A percentile compares a stretch with the other conserved stretches of the same genome.
Evolutionary conservation across 2,329 filamentous ascomycete species (phyloP).

Genomic region (Trichophyton rubrum): DNA sequence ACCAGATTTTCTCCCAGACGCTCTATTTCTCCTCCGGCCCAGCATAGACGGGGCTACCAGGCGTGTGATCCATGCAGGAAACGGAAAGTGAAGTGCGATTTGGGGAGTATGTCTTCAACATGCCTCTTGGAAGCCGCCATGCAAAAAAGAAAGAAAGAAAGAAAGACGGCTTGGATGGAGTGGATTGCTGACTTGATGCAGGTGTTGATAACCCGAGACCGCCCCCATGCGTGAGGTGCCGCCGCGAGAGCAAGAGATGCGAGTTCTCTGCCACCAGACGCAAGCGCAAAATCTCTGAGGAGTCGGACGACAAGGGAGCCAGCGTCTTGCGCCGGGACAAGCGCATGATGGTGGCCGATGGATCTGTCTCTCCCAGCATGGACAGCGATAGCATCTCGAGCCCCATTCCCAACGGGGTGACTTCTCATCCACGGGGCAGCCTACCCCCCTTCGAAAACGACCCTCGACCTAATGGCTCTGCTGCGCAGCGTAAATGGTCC

Average conservation of each 20-base stretch:
- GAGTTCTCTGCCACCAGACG: constrained; percentile 90
- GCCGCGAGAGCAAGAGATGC: constrained; percentile 90
- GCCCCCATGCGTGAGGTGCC: constrained; percentile 85
- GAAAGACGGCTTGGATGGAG: background rate
- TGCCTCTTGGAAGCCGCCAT: no score
- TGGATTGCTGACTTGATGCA: constrained; percentile 11
- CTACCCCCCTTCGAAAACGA: constrained; percentile 9
- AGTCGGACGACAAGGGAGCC: constrained; percentile 35
- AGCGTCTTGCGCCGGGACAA: constrained; percentile 32
- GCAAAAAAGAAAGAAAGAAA: no score
- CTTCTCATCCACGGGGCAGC: constrained; percentile 8
- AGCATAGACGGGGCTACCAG: constrained; percentile 38
- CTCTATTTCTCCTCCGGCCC: constrained; percentile 24
- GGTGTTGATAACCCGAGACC: constrained; percentile 84
- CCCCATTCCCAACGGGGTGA: constrained; percentile 9
- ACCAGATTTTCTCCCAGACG: constrained; percentile 20
- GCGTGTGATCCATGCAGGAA: constrained; percentile 39
- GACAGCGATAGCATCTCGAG: constrained; percentile 10
- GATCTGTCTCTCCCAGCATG: constrained; percentile 12
- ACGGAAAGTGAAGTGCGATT: constrained; percentile 38
- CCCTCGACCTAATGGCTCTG: constrained; percentile 1
- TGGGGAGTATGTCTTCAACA: constrained; percentile 29
- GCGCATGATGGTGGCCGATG: constrained; percentile 43
- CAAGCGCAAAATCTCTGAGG: constrained; percentile 64
- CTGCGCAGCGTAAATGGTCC: constrained; percentile 10